A percentile compares a stretch with the other conserved stretches of the same genome.
Evolutionary conservation across 2,329 filamentous ascomycete species (phyloP).

Genomic region (Cladophialophora exuberans): DNA sequence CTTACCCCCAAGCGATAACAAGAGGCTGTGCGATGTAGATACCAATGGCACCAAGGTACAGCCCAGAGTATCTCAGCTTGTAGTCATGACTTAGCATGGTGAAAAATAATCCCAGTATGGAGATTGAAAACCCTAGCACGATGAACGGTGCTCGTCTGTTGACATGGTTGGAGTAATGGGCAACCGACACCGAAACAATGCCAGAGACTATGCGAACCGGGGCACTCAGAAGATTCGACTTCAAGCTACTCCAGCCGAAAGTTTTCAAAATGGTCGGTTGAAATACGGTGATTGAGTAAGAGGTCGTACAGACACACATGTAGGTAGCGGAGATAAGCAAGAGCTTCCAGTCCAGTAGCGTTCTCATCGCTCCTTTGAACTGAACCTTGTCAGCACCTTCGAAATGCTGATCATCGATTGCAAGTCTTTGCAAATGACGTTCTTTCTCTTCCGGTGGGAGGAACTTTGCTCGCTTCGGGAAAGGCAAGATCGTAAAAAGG

Average conservation of each 20-base stretch:
- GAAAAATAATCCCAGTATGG: neutral
- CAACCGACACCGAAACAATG: constrained; percentile 1
- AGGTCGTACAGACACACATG: neutral
- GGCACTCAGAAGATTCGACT: constrained; percentile 1
- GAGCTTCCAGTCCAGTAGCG: neutral
- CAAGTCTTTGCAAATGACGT: constrained; percentile 35
- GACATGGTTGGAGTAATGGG: neutral
- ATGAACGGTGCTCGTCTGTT: neutral
- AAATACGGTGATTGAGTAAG: constrained; percentile 1
- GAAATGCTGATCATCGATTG: neutral
- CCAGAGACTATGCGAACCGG: constrained; percentile 2
- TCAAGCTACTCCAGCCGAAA: constrained; percentile 1
- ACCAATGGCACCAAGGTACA: constrained; percentile 1
- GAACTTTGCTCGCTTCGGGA: constrained; percentile 2
- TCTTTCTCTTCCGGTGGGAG: constrained; percentile 3
- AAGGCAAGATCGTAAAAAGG: neutral
- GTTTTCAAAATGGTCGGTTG: neutral
- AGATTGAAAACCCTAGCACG: neutral
- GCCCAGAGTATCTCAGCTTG: neutral
- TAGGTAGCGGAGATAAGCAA: neutral
- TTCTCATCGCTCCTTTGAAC: neutral
- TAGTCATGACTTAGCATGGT: neutral
- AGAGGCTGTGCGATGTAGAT: constrained; percentile 4
- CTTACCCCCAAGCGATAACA: constrained; percentile 4
- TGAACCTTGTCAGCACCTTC: neutral